phyloP scores from a whole-genome alignment of 2,329 filamentous ascomycete species.

The Ophiobolus disseminans region DNA sequence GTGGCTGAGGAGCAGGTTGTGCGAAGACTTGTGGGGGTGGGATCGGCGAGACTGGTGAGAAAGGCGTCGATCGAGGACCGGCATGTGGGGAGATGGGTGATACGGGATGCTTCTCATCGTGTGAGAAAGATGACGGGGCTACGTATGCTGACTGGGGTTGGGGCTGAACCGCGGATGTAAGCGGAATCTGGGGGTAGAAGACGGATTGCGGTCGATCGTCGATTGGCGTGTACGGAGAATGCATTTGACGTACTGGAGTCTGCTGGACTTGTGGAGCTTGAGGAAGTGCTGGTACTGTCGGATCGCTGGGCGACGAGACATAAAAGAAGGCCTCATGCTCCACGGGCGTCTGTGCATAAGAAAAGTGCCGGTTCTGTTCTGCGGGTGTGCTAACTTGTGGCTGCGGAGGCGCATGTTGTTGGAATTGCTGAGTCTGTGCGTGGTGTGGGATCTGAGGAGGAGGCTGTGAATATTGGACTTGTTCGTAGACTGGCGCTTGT shows the following conservation, averaged over 20 bases:
- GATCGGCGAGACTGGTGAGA: constrained; percentile 36
- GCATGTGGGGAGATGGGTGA: constrained; percentile 36
- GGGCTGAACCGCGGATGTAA: constrained; percentile 29
- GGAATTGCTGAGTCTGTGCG: constrained; percentile 11
- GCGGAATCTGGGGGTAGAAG: constrained; percentile 29
- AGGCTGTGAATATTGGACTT: constrained; percentile 17
- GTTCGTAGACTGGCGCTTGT: constrained; percentile 21
- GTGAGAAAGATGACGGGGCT: constrained; percentile 24
- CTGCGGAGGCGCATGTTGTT: constrained; percentile 17
- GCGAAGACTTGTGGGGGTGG: constrained; percentile 12
- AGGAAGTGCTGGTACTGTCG: too few relatives aligned
- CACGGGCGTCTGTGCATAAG: constrained; percentile 46
- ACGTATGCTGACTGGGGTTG: constrained; percentile 30
- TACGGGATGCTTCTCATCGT: constrained; percentile 33
- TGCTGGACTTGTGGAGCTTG: constrained; percentile 27
- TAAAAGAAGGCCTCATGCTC: constrained; percentile 40
- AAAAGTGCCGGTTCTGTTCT: constrained; percentile 39
- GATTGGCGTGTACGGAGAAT: constrained; percentile 33
- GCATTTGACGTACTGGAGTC: constrained; percentile 24
- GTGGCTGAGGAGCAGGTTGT: constrained; percentile 18
- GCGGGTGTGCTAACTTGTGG: constrained; percentile 24
- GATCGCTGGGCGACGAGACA: constrained; percentile 33
- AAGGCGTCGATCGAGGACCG: constrained; percentile 20
- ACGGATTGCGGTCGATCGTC: constrained; percentile 37
- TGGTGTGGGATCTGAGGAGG: constrained; percentile 10